Evolutionary conservation across 1,284 basidiomycete species (phyloP).

Genomic region (Naganishia liquefaciens): DNA sequence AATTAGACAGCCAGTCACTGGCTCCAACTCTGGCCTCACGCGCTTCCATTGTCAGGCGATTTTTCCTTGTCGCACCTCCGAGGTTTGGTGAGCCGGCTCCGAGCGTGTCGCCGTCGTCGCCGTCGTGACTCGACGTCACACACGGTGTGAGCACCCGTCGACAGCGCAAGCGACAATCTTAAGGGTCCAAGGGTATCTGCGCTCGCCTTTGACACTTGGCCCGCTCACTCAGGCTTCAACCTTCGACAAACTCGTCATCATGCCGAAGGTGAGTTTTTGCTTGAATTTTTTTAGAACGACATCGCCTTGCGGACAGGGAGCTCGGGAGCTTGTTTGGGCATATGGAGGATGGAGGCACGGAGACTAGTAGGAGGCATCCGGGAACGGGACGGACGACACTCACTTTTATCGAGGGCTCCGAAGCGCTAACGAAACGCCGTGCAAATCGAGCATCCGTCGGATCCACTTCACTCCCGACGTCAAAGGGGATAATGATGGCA

Average conservation of each 20-base stretch:
- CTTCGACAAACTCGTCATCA: constrained; percentile 10
- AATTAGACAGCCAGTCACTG: neutral
- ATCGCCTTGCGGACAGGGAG: neutral
- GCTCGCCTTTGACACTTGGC: too few species aligned
- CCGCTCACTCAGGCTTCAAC: too few species aligned
- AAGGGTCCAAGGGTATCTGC: too few species aligned
- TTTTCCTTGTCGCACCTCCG: constrained; percentile 16
- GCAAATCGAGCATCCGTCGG: too few species aligned
- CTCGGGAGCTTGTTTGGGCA: neutral
- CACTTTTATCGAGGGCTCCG: too few species aligned
- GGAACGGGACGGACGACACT: too few species aligned
- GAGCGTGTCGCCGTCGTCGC: constrained; percentile 8
- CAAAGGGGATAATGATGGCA: too few species aligned
- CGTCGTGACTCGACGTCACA: constrained; percentile 19
- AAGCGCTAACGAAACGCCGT: too few species aligned
- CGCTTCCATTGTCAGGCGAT: constrained; percentile 22
- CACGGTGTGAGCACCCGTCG: constrained; percentile 6
- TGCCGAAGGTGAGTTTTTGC: constrained; percentile 25
- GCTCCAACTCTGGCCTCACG: constrained; percentile 15
- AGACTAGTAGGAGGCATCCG: neutral
- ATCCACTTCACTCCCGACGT: too few species aligned
- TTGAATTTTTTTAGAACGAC: neutral
- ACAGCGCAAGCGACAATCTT: too few species aligned
- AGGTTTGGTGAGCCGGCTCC: neutral
- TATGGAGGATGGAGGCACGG: neutral